Evolutionary conservation across 1,284 basidiomycete genomes (phyloP).

Genomic region (Bjerkandera adusta): DNA sequence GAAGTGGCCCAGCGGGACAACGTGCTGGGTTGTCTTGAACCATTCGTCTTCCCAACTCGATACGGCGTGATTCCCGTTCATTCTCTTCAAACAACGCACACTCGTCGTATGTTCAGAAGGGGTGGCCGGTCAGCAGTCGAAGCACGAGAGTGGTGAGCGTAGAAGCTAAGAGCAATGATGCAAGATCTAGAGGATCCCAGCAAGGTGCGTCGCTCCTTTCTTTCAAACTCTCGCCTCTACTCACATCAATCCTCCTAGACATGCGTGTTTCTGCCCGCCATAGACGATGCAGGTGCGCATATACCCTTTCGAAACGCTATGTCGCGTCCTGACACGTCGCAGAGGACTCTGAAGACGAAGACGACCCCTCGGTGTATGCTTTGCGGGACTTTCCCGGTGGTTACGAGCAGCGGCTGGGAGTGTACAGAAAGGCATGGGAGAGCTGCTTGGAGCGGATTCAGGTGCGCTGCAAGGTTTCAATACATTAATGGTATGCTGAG

Average conservation of each 20-base stretch:
- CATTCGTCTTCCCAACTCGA: no score
- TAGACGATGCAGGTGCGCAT: not conserved
- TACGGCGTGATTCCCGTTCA: no score
- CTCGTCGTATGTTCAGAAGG: no score
- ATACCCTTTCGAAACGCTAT: not conserved
- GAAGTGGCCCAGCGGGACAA: no score
- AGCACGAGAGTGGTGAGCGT: not conserved
- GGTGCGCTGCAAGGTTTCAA: slow-evolving; percentile 20
- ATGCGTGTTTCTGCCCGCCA: slow-evolving; percentile 12
- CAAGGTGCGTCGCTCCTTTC: slow-evolving; percentile 10
- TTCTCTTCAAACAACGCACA: no score
- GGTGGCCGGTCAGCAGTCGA: no score
- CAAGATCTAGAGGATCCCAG: slow-evolving; percentile 17
- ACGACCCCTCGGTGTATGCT: slow-evolving; percentile 3
- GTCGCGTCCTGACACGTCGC: not conserved
- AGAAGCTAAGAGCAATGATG: slow-evolving; percentile 6
- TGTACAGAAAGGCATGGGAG: slow-evolving; percentile 31
- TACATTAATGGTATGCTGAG: not conserved
- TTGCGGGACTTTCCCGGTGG: slow-evolving; percentile 27
- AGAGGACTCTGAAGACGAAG: not conserved
- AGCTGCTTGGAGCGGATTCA: slow-evolving; percentile 31
- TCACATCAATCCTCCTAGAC: slow-evolving; percentile 1
- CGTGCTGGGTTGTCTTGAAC: no score
- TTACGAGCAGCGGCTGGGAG: slow-evolving; percentile 27
- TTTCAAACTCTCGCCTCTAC: not conserved